Evolutionary conservation across 2,329 filamentous ascomycete species (phyloP).

Genomic region (Penicillium sp.): DNA sequence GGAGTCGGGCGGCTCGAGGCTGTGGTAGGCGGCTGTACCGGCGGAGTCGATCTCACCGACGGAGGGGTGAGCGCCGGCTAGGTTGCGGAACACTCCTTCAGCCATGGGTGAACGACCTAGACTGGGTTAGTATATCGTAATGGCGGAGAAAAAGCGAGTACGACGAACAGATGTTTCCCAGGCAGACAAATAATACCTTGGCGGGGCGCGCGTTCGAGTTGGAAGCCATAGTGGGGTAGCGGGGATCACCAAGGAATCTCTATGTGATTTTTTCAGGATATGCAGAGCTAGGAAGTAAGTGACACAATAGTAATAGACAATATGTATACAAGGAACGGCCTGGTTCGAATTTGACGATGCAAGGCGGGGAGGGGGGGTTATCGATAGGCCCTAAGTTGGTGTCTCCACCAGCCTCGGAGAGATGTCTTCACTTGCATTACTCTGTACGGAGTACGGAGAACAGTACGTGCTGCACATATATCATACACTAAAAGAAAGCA

Average conservation of each 20-base stretch:
- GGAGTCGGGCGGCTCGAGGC: constrained; percentile 71
- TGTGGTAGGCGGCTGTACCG: constrained; percentile 86
- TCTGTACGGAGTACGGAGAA: background rate
- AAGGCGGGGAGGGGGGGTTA: constrained; percentile 9
- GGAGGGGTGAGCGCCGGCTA: constrained; percentile 58
- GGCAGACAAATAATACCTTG: constrained; percentile 88
- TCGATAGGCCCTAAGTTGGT: constrained; percentile 8
- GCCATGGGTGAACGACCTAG: constrained; percentile 84
- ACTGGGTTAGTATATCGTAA: constrained; percentile 4
- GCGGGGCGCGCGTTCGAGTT: constrained; percentile 36
- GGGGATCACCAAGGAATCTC: background rate
- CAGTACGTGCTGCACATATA: background rate
- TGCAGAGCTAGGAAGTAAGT: background rate
- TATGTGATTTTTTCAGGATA: background rate
- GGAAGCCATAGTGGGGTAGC: constrained; percentile 22
- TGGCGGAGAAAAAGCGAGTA: background rate
- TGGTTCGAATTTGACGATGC: background rate
- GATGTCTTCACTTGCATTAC: background rate
- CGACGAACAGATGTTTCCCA: constrained; percentile 83
- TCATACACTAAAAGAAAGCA: background rate
- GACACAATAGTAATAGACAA: background rate
- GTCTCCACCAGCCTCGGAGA: background rate
- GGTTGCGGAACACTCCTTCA: constrained; percentile 81
- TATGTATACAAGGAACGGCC: background rate
- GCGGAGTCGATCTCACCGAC: constrained; percentile 78